Conservation (phyloP, 169 alveolate genomes). For the Cryptosporidium ryanae region DNA sequence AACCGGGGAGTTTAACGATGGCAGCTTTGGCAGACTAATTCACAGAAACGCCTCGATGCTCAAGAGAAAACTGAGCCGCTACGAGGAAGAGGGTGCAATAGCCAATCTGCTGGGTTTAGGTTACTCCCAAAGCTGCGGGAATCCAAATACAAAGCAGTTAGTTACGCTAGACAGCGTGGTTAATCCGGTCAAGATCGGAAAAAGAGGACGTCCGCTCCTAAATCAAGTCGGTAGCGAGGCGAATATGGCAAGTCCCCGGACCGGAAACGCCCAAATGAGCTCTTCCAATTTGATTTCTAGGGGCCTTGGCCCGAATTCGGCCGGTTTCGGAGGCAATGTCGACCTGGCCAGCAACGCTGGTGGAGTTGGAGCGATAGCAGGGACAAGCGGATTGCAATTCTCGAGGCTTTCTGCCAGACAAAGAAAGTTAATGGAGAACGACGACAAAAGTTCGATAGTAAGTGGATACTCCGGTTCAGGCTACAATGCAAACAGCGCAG, state of each 20-base stretch:
- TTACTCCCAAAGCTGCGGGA: constrained; percentile 25
- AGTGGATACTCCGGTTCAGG: constrained; percentile 5
- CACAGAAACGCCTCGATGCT: neutral
- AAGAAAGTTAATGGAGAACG: constrained; percentile 71
- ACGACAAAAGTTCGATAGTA: constrained; percentile 46
- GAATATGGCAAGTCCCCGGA: neutral
- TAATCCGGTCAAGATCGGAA: constrained; percentile 38
- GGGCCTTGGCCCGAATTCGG: neutral
- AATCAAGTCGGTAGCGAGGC: neutral
- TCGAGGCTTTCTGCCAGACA: constrained; percentile 70
- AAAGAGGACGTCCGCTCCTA: constrained; percentile 62
- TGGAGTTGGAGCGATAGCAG: neutral
- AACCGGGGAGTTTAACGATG: neutral
- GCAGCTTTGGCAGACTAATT: constrained; percentile 67
- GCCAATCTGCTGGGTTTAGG: constrained; percentile 65
- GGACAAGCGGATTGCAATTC: constrained; percentile 17
- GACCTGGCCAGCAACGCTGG: neutral
- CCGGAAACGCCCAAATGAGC: neutral
- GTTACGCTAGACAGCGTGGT: constrained; percentile 40
- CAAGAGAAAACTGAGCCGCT: constrained; percentile 40
- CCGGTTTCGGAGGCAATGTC: neutral
- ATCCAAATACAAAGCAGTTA: constrained; percentile 12
- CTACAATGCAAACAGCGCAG: constrained; percentile 4
- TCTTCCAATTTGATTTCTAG: neutral
- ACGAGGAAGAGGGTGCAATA: constrained; percentile 56